A percentile compares a stretch with the other conserved stretches of the same genome.
phyloP scores from a whole-genome alignment of 257 asterid genomes.

The Solanum ossicruentum region DNA sequence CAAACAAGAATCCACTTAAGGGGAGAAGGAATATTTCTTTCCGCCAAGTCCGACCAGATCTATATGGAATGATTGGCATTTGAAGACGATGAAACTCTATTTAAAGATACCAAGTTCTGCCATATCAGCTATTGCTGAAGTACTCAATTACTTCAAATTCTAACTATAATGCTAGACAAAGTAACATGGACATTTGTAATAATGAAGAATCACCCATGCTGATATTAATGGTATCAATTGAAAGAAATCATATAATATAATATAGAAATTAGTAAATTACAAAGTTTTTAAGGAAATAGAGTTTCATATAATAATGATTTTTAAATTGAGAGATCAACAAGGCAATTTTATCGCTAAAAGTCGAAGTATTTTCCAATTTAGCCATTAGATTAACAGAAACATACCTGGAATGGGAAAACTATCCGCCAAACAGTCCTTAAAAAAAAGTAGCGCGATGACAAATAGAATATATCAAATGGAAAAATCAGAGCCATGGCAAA shows the following conservation, averaged over 20 bases:
- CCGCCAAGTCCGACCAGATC: background rate
- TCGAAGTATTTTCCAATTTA: background rate
- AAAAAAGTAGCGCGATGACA: slow-evolving; percentile 85
- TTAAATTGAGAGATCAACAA: background rate
- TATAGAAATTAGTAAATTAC: background rate
- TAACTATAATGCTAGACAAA: background rate
- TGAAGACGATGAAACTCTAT: background rate
- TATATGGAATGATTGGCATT: background rate
- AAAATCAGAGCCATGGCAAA: slow-evolving; percentile 69
- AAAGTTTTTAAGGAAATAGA: background rate
- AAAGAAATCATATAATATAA: background rate
- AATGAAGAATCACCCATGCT: background rate
- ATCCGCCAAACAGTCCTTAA: slow-evolving; percentile 88
- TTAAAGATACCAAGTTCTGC: background rate
- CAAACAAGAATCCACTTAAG: background rate
- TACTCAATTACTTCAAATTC: background rate
- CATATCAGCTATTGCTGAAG: background rate
- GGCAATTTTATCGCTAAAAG: background rate
- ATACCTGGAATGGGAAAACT: slow-evolving; percentile 84
- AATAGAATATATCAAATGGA: slow-evolving; percentile 88
- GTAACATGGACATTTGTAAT: background rate
- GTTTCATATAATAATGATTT: background rate
- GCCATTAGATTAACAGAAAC: slow-evolving; percentile 16
- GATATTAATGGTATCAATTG: background rate
- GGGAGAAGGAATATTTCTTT: background rate